A percentile compares a stretch with the other conserved stretches of the same genome.
These are phyloP conservation scores for Hymenoscyphus occultus DNA, from an alignment of 2,329 filamentous ascomycete species.

Conservation along the genomic window DNA sequence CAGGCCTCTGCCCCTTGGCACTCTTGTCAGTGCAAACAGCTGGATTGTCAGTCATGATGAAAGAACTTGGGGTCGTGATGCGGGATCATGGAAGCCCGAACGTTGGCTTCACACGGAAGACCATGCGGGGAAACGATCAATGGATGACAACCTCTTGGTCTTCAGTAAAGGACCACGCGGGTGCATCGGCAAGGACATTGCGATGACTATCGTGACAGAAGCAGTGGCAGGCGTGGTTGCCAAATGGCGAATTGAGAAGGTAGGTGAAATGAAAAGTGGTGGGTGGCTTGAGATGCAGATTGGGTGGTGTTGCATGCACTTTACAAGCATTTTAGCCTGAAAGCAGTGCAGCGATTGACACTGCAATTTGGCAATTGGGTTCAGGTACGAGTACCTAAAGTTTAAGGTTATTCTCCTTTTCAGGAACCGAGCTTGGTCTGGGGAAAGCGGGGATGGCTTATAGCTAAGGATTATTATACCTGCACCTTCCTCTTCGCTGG, in stretches of 20 bases:
- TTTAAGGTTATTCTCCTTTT: no score
- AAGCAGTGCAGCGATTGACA: no score
- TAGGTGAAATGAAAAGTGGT: neutral
- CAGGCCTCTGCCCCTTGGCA: conserved; percentile 7
- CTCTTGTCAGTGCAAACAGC: conserved; percentile 11
- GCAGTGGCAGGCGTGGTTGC: neutral
- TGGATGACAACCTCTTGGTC: neutral
- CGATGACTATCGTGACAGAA: neutral
- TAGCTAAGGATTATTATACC: no score
- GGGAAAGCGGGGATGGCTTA: no score
- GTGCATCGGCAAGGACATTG: neutral
- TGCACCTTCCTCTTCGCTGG: no score
- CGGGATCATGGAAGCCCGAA: conserved; percentile 5
- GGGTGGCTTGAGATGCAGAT: neutral
- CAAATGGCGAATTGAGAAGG: neutral
- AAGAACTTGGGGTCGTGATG: conserved; percentile 11
- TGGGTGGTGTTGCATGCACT: neutral
- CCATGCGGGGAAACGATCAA: neutral
- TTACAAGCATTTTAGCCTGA: neutral
- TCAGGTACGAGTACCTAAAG: no score
- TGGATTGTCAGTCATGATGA: conserved; percentile 13
- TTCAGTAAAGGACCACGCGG: neutral
- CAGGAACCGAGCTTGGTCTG: no score
- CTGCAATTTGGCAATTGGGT: no score
- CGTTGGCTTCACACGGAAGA: neutral